phyloP scores from a whole-genome alignment of 345 rosid genomes.

The Heritiera littoralis region DNA sequence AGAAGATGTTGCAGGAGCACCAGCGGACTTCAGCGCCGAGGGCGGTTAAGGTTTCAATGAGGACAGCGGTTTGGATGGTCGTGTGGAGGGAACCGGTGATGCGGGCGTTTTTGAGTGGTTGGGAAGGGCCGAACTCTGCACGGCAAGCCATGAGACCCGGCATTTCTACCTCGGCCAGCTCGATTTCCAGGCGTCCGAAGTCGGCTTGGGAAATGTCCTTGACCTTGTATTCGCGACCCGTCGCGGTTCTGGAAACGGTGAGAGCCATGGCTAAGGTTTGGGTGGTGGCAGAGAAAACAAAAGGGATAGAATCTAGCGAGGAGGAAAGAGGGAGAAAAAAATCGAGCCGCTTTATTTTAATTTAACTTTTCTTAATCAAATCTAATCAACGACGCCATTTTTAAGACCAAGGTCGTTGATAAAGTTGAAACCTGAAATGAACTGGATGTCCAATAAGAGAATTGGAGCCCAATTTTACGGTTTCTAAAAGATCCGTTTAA shows the following conservation, averaged over 20 bases:
- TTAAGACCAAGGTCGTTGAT: too few species aligned
- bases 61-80: constrained; percentile 93
- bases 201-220: constrained; percentile 88
- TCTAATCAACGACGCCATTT: background rate
- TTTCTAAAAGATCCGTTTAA: too few species aligned
- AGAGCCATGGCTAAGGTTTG: constrained; percentile 48
- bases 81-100: constrained; percentile 95
- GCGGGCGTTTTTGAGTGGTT: constrained; percentile 77
- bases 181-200: constrained; percentile 86
- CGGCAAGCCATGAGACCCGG: constrained; percentile 88
- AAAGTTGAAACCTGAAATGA: too few species aligned
- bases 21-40: constrained; percentile 90
- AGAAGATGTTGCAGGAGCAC: constrained; percentile 96
- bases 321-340: background rate
- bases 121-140: constrained; percentile 72
- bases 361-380: too few species aligned
- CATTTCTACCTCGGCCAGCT: constrained; percentile 88
- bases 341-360: background rate
- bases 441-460: background rate
- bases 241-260: constrained; percentile 60
- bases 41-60: constrained; percentile 88
- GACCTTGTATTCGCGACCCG: constrained; percentile 86
- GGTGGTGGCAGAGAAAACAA: background rate
- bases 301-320: background rate
- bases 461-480: background rate